Evolutionary conservation across 345 rosid genomes (phyloP).

Genomic region (Eucalyptus rudis): DNA sequence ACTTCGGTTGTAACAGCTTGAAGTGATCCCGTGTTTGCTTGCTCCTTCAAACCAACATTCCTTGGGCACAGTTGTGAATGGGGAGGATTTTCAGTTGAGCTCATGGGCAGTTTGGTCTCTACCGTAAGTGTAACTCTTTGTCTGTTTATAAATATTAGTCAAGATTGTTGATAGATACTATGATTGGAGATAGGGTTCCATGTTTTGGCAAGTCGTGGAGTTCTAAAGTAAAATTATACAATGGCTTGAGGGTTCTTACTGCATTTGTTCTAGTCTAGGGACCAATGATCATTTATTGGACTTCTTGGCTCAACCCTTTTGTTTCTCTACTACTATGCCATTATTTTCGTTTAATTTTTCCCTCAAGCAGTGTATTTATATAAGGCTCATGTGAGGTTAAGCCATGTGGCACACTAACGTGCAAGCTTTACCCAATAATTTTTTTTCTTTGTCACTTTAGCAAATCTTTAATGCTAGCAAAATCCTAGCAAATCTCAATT

Average conservation of each 20-base stretch:
- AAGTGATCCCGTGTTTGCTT: slow-evolving; percentile 80
- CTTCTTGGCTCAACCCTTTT: background rate
- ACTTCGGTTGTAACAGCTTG: slow-evolving; percentile 50
- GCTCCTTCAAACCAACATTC: slow-evolving; percentile 32
- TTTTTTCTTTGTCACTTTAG: background rate
- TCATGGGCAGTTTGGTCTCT: slow-evolving; percentile 59
- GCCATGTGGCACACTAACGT: background rate
- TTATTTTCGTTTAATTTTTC: background rate
- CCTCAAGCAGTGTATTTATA: background rate
- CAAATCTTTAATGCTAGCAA: background rate
- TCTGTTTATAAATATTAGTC: background rate
- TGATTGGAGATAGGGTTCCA: background rate
- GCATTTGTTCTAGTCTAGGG: background rate
- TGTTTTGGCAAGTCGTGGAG: background rate
- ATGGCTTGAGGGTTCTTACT: background rate
- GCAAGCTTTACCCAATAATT: background rate
- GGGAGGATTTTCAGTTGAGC: slow-evolving; percentile 17
- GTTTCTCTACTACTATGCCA: background rate
- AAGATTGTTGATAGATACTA: background rate
- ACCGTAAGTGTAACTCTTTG: slow-evolving; percentile 43
- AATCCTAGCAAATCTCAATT: background rate
- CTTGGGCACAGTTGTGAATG: slow-evolving; percentile 7
- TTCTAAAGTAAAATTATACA: background rate
- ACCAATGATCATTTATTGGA: background rate
- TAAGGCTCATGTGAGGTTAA: background rate